A percentile compares a stretch with the other conserved stretches of the same genome.
Evolutionary conservation across 345 rosid species (phyloP).

Genomic region (Punica granatum): DNA sequence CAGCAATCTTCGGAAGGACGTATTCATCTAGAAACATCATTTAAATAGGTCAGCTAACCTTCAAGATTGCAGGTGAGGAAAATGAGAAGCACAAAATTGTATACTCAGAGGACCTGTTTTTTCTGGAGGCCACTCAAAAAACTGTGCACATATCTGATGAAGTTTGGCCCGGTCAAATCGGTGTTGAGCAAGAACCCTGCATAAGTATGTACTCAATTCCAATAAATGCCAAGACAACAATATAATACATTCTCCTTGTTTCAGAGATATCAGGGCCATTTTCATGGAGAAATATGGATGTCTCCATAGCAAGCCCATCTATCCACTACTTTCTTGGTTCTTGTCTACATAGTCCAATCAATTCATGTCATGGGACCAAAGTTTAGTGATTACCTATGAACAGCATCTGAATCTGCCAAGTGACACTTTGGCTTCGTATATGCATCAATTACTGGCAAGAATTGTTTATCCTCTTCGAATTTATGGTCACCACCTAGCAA

Average conservation of each 20-base stretch:
- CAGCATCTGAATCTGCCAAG: conserved; percentile 60
- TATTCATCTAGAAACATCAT: conserved; percentile 51
- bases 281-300: background rate
- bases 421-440: conserved; percentile 79
- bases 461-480: conserved; percentile 27
- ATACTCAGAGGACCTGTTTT: conserved; percentile 49
- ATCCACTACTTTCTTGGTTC: too few species aligned
- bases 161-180: conserved; percentile 50
- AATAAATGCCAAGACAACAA: background rate
- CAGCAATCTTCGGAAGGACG: conserved; percentile 88
- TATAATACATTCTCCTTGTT: background rate
- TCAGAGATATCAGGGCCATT: background rate
- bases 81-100: background rate
- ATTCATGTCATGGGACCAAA: too few species aligned
- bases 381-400: conserved; percentile 40
- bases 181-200: conserved; percentile 52
- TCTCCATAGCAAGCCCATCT: background rate
- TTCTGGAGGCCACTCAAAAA: conserved; percentile 82
- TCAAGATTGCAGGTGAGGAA: background rate
- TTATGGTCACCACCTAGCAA: conserved; percentile 28
- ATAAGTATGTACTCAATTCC: conserved; percentile 3
- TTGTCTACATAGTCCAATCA: too few species aligned
- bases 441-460: conserved; percentile 66
- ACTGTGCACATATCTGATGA: conserved; percentile 50
- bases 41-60: background rate